Evolutionary conservation across 2,329 filamentous ascomycete species (phyloP), one percentile per base, ranked within the genome.

Genomic region (Cordyceps cicadae): DNA sequence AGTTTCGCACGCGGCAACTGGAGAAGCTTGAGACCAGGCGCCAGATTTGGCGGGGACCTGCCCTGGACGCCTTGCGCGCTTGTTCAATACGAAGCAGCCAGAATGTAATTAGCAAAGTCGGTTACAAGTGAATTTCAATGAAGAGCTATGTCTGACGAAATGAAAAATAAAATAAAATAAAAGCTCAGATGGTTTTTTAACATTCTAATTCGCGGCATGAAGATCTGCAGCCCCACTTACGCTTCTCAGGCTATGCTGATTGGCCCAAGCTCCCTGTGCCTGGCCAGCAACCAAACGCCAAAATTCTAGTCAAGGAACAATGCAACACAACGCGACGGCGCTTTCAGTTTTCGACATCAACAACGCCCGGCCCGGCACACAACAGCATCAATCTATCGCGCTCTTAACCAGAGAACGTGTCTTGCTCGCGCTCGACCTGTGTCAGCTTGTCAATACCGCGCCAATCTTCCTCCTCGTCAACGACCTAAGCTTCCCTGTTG

Each of bases 401-500:
- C 34, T 39, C 26, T 26, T 3, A 54, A 4, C 4, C 17, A 52
- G 15, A 1, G 21, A 11, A 29, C 59, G 46, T 15, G 45, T 37
- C 19, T 52, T 32, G 12, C 8, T 14, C 15, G n/a, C 8, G 17
- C 14, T 56, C 21, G 26, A 24, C 43, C 12, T 37, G 52, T 34
- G 32, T 29, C 11, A 29, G 43, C 37, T 29, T 21, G 24, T 41
- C 12, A 12, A 52, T 34, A 29, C 24, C 26, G 45, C 46, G 53
- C 19, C 53, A 51, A 48, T 26, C 34, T 19, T n/a, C 46, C 26
- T 5, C 56, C 26, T 9, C 64, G 24, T 24, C 24, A 24, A 64
- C 74, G 74, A 72, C 71, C 71, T 62, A 66, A 74, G 63, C 75
- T 75, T 75, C 29, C 29, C 29, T 60, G 72, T 71, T 60, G 68